Evolutionary conservation across 1,284 basidiomycete genomes (phyloP), one percentile per base, ranked within the genome.

Genomic region (Paramarasmius palmivorus): DNA sequence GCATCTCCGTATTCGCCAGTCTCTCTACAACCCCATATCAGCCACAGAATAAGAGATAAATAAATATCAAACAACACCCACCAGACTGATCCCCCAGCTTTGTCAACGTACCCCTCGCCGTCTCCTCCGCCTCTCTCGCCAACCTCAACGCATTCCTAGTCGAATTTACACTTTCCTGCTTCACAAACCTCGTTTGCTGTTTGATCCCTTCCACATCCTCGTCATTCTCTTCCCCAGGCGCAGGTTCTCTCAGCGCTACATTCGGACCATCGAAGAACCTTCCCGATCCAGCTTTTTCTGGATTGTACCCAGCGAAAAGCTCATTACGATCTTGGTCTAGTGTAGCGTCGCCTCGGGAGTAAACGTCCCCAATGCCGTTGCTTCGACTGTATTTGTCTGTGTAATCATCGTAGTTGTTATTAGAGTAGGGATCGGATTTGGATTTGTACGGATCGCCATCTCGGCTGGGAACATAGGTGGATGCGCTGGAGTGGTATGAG

Each of bases 191-290:
- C 62, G 93, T 94, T 73, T 95, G 88, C 67, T 93, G 86, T 75
- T 98, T 98, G 76, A 99, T 96, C 12, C 90, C 94, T 73, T 99
- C 96, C 3, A 97, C 80, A 66, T 98, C 96, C 62, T 98, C 95
- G 22, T 98, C 95, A 61, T 91, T 91, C 69, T 96, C 93, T 66
- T 93, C 88, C 44, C 87, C 87, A 10, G 78, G 75, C 36, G 73
- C 58, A 40, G 82, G 81, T 32, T 79, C 74, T 38, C 63, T 66
- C 45, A n/a, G n/a, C n/a, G 73, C 73, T 40, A 72, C 58, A 39
- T 63, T 67, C 19, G 83, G 81, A 0, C 83, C 83, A 62, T 89
- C 84, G 59, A 82, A 82, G 73, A 89, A 90, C 50, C 87, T 74
- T 8, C 83, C 81, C 37, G 85, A 82, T 25, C 75, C 78, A 51